Evolutionary conservation across 257 asterid species (phyloP), one percentile per base, ranked within the genome.

Genomic region (Nicotiana paniculata): DNA sequence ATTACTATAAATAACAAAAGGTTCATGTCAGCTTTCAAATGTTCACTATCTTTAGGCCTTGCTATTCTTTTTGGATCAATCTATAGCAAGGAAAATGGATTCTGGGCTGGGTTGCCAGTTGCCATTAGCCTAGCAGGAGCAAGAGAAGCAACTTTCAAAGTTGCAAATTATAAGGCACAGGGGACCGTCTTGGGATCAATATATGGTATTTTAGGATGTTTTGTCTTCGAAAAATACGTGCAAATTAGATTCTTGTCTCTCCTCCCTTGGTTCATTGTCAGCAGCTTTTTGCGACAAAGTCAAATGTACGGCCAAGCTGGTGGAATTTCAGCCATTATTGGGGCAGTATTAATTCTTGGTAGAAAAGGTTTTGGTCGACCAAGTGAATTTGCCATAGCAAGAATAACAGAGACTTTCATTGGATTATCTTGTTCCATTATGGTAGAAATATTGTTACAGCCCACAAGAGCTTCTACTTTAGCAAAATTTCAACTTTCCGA

Each of bases 221-320:
- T 91, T 51, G 81, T 93, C n/a, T 93, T 95, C 69, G 92, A 90
- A 69, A 85, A 82, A 51, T 93, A 88, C 43, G 92, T 87, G 0
- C 85, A 86, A 17, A 51, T 91, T 37, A 90, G 97, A 87, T 90
- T 95, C 84, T 46, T 95, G 6, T 91, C 98, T 32, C 95, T 95
- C 17, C 88, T 95, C 5, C 98, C 98, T 0, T 95, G 98, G 98
- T 92, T 95, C 90, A 72, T 95, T 62, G 86, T 95, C 85, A 84
- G 92, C 87, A 85, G 91, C 77, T 92, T 93, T 54, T 77, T 92
- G 76, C 63, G 90, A 30, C 90, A 85, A 55, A 95, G 98, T 89
- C 87, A 72, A 33, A 95, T 93, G 97, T 95, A 93, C 12, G 98
- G 98, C 10, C 98, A 91, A 55, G 98, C 97, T 0, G 98, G 98